Conservation (phyloP, 805 yeast species). For the Pichia cabralensis region DNA sequence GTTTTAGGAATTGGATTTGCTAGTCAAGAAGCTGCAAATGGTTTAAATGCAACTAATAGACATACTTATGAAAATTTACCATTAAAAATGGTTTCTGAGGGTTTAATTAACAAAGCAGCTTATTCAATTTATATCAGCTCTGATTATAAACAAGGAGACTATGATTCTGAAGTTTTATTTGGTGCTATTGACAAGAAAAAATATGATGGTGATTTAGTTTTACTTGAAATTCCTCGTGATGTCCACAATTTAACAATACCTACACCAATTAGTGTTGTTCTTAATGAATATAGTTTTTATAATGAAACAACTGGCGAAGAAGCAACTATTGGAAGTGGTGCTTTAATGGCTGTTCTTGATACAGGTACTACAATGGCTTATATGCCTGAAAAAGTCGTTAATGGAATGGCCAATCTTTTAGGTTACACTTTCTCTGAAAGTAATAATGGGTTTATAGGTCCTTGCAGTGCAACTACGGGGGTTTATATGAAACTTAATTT, state of each 20-base stretch:
- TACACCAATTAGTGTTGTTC: slow-evolving; percentile 39
- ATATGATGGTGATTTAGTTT: slow-evolving; percentile 41
- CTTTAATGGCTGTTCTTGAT: slow-evolving; percentile 38
- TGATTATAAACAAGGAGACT: slow-evolving; percentile 35
- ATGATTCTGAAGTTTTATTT: slow-evolving; percentile 48
- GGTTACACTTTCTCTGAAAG: slow-evolving; percentile 31
- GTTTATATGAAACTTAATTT: slow-evolving; percentile 36
- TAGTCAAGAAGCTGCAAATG: slow-evolving; percentile 56
- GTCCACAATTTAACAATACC: slow-evolving; percentile 25
- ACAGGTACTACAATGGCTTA: slow-evolving; percentile 48
- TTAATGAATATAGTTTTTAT: slow-evolving; percentile 27
- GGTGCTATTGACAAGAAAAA: slow-evolving; percentile 65
- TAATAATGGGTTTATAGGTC: slow-evolving; percentile 35
- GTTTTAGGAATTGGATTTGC: slow-evolving; percentile 67
- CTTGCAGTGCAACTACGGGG: slow-evolving; percentile 28
- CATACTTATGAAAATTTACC: slow-evolving; percentile 62
- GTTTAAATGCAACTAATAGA: slow-evolving; percentile 48
- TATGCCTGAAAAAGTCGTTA: no score
- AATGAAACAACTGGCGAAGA: slow-evolving; percentile 11
- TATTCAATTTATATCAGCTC: slow-evolving; percentile 61
- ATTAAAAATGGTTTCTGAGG: slow-evolving; percentile 42
- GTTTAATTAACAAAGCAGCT: slow-evolving; percentile 41
- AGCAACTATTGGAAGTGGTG: slow-evolving; percentile 17
- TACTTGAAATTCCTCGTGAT: slow-evolving; percentile 36
- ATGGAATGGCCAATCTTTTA: slow-evolving; percentile 16